Conservation (phyloP, 768 basidiomycete species). For the Mycena amicta region DNA sequence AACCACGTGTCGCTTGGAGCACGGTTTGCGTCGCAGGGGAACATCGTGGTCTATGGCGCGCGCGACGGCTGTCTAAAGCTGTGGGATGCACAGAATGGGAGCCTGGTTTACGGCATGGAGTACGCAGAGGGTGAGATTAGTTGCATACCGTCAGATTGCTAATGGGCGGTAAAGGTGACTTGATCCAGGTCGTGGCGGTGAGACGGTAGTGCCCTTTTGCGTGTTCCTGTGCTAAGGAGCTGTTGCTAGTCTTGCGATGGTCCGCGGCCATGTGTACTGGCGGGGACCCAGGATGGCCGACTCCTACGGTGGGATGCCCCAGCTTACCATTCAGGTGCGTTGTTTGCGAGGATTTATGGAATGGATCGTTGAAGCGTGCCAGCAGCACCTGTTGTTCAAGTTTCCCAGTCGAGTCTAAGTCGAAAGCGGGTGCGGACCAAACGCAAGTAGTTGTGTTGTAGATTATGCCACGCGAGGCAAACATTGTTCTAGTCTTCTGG, state of each 20-base stretch:
- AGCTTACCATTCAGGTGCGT: neutral
- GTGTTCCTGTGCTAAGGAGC: constrained; percentile 13
- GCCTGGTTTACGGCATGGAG: constrained; percentile 59
- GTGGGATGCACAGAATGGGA: constrained; percentile 61
- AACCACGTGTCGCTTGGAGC: constrained; percentile 59
- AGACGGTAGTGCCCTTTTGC: constrained; percentile 26
- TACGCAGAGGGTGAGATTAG: constrained; percentile 45
- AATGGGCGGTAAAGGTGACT: constrained; percentile 36
- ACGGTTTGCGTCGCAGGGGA: constrained; percentile 54
- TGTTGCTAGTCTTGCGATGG: constrained; percentile 54
- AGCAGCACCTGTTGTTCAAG: no score
- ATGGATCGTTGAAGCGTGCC: no score
- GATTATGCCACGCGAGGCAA: no score
- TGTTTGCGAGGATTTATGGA: no score
- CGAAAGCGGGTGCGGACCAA: no score
- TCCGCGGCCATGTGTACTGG: constrained; percentile 47
- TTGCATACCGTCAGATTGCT: constrained; percentile 15
- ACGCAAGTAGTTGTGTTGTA: no score
- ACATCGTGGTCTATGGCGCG: constrained; percentile 58
- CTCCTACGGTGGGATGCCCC: constrained; percentile 56
- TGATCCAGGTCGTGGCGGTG: constrained; percentile 45
- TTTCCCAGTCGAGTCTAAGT: no score
- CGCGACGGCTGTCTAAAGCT: constrained; percentile 57
- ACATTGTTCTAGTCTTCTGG: no score
- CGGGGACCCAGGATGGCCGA: constrained; percentile 57